Conservation (phyloP, 2,329 filamentous ascomycete genomes). For the Davidsoniella australis region DNA sequence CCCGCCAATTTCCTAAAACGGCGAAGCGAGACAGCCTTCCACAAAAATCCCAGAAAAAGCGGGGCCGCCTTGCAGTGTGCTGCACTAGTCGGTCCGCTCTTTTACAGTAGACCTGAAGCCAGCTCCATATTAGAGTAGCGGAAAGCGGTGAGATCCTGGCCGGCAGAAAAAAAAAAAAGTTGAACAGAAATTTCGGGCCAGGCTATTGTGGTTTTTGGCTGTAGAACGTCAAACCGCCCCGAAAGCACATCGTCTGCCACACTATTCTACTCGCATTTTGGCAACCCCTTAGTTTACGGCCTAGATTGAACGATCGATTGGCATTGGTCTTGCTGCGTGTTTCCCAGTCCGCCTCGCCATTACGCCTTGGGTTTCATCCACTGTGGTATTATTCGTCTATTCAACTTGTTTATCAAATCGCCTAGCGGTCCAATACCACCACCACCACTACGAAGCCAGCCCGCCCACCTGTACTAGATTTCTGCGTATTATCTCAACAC, state of each 20-base stretch:
- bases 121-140: neutral
- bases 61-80: neutral
- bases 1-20: too few species aligned
- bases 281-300: too few species aligned
- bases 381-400: neutral
- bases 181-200: slow-evolving; percentile 8
- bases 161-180: slow-evolving; percentile 13
- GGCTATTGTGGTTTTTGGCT: neutral
- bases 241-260: neutral
- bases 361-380: too few species aligned
- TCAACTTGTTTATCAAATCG: too few species aligned
- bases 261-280: too few species aligned
- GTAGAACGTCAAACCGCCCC: neutral
- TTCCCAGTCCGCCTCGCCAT: too few species aligned
- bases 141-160: slow-evolving; percentile 2
- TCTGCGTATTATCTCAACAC: neutral
- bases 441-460: neutral
- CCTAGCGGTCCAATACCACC: neutral
- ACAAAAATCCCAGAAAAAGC: slow-evolving; percentile 1
- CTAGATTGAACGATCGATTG: too few species aligned
- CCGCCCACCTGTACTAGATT: neutral
- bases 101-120: neutral
- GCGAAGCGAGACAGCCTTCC: neutral
- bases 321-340: too few species aligned
- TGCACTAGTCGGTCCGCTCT: slow-evolving; percentile 4